Evolutionary conservation across 2,329 filamentous ascomycete species (phyloP).

Genomic region (Phialocephala subalpina): DNA sequence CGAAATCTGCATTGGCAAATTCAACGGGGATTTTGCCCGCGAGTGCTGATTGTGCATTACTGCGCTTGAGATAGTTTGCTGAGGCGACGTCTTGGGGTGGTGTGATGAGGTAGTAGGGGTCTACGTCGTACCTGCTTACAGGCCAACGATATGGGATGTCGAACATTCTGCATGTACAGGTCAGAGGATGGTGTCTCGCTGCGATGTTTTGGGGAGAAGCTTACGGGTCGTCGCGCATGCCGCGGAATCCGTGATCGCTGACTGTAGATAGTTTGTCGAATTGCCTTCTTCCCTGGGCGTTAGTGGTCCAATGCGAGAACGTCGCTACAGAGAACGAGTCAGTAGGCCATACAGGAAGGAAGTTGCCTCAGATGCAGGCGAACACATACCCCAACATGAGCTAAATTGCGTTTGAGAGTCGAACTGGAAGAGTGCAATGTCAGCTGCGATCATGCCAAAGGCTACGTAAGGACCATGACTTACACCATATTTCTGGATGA

Average conservation of each 20-base stretch:
- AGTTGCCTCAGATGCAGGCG: slow-evolving; percentile 8
- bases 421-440: slow-evolving; percentile 10
- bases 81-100: neutral
- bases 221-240: slow-evolving; percentile 24
- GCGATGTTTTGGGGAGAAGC: neutral
- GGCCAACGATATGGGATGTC: neutral
- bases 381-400: slow-evolving; percentile 19
- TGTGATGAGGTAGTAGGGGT: neutral
- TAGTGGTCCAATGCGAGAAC: neutral
- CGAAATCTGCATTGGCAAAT: neutral
- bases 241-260: slow-evolving; percentile 28
- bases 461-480: neutral
- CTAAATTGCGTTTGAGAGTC: slow-evolving; percentile 25
- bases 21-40: neutral
- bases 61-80: neutral
- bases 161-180: neutral
- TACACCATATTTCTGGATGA: slow-evolving; percentile 21
- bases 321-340: neutral
- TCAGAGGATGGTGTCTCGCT: neutral
- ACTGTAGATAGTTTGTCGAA: slow-evolving; percentile 14
- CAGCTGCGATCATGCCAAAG: neutral
- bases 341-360: neutral
- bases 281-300: slow-evolving; percentile 8
- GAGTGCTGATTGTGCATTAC: neutral
- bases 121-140: neutral